Evolutionary conservation across 2,329 filamentous ascomycete species (phyloP).

Genomic region (Triangularia verruculosa): DNA sequence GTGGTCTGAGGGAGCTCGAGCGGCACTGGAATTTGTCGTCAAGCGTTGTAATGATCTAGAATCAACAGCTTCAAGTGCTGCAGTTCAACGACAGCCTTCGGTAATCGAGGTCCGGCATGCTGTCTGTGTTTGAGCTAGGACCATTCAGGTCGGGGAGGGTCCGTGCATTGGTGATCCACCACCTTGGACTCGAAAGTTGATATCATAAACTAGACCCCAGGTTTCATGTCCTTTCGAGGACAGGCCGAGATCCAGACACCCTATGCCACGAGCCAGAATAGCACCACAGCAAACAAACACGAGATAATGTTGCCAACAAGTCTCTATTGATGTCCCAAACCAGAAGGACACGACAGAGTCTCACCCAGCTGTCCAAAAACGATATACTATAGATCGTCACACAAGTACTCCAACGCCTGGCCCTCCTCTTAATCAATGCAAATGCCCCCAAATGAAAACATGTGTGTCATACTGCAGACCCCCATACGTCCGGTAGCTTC

Average conservation of each 20-base stretch:
- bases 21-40: neutral
- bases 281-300: neutral
- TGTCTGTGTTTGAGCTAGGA: neutral
- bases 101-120: neutral
- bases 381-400: conserved; percentile 23
- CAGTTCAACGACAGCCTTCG: neutral
- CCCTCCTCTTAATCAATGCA: conserved; percentile 23
- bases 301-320: conserved; percentile 10
- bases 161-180: neutral
- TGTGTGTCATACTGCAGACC: conserved; percentile 4
- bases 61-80: neutral
- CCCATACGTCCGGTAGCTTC: neutral
- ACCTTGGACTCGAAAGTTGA: no score
- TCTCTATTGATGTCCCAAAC: conserved; percentile 19
- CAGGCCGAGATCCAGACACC: neutral
- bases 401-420: conserved; percentile 29
- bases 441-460: conserved; percentile 15
- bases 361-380: conserved; percentile 23
- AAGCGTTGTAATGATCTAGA: neutral
- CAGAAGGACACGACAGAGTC: conserved; percentile 19
- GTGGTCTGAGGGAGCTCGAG: neutral
- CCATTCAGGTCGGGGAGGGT: neutral
- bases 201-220: no score
- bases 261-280: neutral
- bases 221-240: no score